A percentile compares a stretch with the other conserved stretches of the same genome.
These are phyloP conservation scores for Boletus rubroflammeus DNA, from an alignment of 768 basidiomycete genomes.

Conservation along the genomic window DNA sequence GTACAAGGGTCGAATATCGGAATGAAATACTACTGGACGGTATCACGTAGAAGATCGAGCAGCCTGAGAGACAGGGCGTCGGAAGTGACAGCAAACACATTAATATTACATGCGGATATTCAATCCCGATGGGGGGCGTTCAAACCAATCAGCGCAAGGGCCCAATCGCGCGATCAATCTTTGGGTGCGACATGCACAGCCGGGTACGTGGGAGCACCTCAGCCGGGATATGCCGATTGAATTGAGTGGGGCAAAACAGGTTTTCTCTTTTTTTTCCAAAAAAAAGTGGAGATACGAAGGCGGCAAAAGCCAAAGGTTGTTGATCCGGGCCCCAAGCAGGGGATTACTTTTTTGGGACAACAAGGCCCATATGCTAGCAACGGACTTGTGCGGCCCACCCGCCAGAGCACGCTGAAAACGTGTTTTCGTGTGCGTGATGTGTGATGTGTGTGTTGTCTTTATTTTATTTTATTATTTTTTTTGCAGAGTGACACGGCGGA, in stretches of 20 bases:
- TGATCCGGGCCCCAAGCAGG: background rate
- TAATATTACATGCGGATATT: slow-evolving; percentile 1
- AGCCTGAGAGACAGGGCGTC: background rate
- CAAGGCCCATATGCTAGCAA: slow-evolving; percentile 12
- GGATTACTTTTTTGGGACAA: slow-evolving; percentile 14
- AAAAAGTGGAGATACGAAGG: slow-evolving; percentile 23
- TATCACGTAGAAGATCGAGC: slow-evolving; percentile 17
- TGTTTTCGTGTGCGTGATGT: no score
- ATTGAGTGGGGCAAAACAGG: slow-evolving; percentile 16
- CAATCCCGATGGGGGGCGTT: slow-evolving; percentile 1
- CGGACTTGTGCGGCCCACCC: slow-evolving; percentile 14
- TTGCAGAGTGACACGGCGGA: background rate
- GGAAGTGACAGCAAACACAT: slow-evolving; percentile 1
- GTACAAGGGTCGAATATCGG: slow-evolving; percentile 6
- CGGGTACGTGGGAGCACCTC: slow-evolving; percentile 24
- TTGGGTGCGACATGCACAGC: slow-evolving; percentile 22
- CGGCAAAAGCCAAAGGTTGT: slow-evolving; percentile 5
- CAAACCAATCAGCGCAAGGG: slow-evolving; percentile 12
- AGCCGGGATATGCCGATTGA: slow-evolving; percentile 29
- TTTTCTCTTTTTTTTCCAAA: background rate
- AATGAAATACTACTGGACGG: background rate
- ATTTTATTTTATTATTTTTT: background rate
- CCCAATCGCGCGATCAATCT: slow-evolving; percentile 21
- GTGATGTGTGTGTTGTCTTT: background rate
- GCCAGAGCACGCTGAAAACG: slow-evolving; percentile 5